phyloP scores from a whole-genome alignment of 108 stramenopile genomes.

The Cyclostephanos tholiformis region DNA sequence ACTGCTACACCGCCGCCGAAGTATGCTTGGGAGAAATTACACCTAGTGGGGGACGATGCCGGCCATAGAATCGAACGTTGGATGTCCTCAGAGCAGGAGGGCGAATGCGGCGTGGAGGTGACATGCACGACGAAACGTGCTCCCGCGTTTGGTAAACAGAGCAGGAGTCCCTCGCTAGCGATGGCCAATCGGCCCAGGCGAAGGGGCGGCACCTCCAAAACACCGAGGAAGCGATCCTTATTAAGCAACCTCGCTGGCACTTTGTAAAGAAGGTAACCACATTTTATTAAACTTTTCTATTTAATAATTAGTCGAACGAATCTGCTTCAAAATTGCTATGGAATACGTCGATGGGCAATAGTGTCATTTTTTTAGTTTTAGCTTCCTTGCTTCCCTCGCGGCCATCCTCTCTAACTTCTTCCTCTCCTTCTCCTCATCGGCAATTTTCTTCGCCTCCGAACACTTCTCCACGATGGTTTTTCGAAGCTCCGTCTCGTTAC shows the following conservation, averaged over 20 bases:
- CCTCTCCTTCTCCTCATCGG: constrained; percentile 29
- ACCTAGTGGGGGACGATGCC: background rate
- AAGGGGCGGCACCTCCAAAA: background rate
- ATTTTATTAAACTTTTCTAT: background rate
- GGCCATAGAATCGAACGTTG: background rate
- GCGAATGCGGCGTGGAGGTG: constrained; percentile 30
- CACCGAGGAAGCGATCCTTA: background rate
- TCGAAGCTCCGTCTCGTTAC: constrained; percentile 47
- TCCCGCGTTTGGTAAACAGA: background rate
- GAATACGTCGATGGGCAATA: background rate
- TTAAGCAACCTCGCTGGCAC: background rate
- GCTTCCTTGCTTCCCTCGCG: constrained; percentile 19
- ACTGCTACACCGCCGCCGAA: background rate
- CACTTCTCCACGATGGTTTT: constrained; percentile 31
- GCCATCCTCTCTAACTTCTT: constrained; percentile 35
- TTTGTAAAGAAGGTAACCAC: background rate
- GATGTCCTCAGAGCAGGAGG: constrained; percentile 11
- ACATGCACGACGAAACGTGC: background rate
- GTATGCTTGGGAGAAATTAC: constrained; percentile 3
- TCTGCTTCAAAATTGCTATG: background rate
- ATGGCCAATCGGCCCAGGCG: too few species aligned
- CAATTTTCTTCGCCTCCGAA: constrained; percentile 25
- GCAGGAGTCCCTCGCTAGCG: background rate
- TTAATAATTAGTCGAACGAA: too few species aligned
- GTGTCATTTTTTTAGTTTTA: background rate